A percentile compares a stretch with the other conserved stretches of the same genome.
Evolutionary conservation across 352 stramenopile species (phyloP).

Genomic region (Ophiocytium majus): DNA sequence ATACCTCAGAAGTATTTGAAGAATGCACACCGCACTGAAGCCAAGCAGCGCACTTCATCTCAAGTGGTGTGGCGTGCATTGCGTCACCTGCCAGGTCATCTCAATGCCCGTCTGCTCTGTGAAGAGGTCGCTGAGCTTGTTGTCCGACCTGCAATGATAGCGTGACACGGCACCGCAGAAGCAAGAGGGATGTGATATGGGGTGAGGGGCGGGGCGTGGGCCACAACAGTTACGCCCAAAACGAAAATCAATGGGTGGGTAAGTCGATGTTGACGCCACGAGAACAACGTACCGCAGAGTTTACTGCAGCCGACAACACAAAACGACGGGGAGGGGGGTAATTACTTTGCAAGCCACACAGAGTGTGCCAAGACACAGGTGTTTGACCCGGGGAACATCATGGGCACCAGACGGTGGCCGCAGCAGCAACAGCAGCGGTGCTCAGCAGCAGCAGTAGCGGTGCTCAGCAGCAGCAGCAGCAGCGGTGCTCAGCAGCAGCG

Average conservation of each 20-base stretch:
- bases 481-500: too few species aligned
- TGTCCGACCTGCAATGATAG: not conserved
- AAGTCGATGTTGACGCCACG: not conserved
- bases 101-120: not conserved
- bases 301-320: not conserved
- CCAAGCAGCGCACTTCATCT: too few species aligned
- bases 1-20: not conserved
- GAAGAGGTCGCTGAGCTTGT: conserved; percentile 8
- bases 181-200: not conserved
- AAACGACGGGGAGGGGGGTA: not conserved
- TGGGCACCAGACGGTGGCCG: too few species aligned
- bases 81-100: not conserved
- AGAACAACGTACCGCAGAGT: not conserved
- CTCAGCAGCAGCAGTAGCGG: too few species aligned
- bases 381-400: too few species aligned
- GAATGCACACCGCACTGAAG: too few species aligned
- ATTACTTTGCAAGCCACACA: too few species aligned
- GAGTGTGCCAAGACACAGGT: too few species aligned
- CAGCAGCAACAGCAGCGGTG: too few species aligned
- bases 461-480: too few species aligned
- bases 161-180: not conserved
- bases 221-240: not conserved
- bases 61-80: too few species aligned
- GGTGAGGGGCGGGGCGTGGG: not conserved
- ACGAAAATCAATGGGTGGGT: not conserved